phyloP scores from a whole-genome alignment of 2,329 filamentous ascomycete species.

The Leptosphaerulina australis region DNA sequence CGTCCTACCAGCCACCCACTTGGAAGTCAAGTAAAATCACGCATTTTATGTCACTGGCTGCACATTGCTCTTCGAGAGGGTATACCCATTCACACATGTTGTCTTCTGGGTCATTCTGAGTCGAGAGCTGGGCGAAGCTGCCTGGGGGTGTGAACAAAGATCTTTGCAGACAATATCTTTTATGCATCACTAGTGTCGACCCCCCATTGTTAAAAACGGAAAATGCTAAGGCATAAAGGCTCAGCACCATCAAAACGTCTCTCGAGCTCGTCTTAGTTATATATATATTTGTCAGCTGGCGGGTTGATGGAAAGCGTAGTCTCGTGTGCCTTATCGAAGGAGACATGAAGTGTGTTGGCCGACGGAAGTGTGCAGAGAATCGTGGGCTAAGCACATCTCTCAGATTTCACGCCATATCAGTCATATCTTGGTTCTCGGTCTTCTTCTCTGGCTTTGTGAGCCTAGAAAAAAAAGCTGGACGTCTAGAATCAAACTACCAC shows the following conservation, averaged over 20 bases:
- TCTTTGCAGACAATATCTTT: conserved; percentile 34
- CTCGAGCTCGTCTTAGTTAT: conserved; percentile 38
- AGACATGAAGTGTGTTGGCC: conserved; percentile 28
- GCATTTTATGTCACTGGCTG: conserved; percentile 44
- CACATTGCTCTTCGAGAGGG: conserved; percentile 24
- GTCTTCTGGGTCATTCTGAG: background rate
- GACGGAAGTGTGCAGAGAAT: conserved; percentile 36
- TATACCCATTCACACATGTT: conserved; percentile 29
- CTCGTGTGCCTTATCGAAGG: conserved; percentile 34
- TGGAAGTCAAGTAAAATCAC: conserved; percentile 54
- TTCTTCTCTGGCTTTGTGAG: background rate
- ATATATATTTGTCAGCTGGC: conserved; percentile 24
- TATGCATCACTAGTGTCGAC: conserved; percentile 43
- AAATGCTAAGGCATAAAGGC: conserved; percentile 40
- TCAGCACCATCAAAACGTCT: conserved; percentile 38
- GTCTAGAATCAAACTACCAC: too few relatives aligned
- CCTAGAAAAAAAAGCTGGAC: too few relatives aligned
- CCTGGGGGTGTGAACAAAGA: conserved; percentile 51
- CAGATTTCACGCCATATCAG: conserved; percentile 41
- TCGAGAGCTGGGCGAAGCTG: conserved; percentile 47
- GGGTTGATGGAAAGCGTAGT: conserved; percentile 22
- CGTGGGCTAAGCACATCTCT: conserved; percentile 39
- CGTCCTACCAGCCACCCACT: conserved; percentile 54
- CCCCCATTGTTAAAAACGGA: conserved; percentile 54
- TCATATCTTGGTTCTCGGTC: conserved; percentile 18